phyloP scores from a whole-genome alignment of 23 red algal genomes.

The Chondrus crispus region DNA sequence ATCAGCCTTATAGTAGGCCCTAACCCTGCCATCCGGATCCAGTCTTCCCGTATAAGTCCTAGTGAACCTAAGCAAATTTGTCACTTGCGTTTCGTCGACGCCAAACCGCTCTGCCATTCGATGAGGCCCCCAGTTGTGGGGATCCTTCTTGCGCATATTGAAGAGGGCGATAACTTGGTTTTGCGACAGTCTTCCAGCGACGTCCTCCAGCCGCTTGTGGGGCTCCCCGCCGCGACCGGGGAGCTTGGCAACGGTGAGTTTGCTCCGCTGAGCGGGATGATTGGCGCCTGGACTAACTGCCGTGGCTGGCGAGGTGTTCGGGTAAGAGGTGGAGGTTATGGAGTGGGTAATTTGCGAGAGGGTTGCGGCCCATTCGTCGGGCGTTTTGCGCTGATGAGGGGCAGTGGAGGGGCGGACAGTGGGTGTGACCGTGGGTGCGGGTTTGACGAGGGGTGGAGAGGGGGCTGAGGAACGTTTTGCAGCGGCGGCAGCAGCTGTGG shows the following conservation, averaged over 20 bases:
- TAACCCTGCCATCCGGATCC: conserved; percentile 6
- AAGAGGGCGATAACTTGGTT: conserved; percentile 12
- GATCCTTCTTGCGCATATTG: neutral
- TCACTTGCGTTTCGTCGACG: neutral
- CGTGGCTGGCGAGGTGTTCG: neutral
- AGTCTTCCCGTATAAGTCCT: conserved; percentile 10
- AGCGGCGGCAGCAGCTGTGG: no score
- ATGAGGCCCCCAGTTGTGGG: neutral
- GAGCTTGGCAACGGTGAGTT: neutral
- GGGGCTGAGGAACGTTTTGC: neutral
- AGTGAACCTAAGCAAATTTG: conserved; percentile 17
- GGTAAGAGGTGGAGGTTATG: conserved; percentile 10
- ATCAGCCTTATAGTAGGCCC: conserved; percentile 25
- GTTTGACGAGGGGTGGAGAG: neutral
- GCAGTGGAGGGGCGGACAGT: neutral
- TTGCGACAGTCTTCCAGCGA: conserved; percentile 1
- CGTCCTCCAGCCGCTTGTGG: neutral
- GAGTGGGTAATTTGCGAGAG: conserved; percentile 7
- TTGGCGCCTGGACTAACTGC: neutral
- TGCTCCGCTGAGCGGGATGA: conserved; percentile 25
- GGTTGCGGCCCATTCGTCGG: conserved; percentile 12
- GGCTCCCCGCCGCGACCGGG: neutral
- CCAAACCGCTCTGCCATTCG: neutral
- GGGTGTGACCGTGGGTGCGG: neutral
- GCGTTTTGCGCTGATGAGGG: conserved; percentile 7